Evolutionary conservation across 2,329 filamentous ascomycete species (phyloP).

Genomic region (Ophiostoma australiae): DNA sequence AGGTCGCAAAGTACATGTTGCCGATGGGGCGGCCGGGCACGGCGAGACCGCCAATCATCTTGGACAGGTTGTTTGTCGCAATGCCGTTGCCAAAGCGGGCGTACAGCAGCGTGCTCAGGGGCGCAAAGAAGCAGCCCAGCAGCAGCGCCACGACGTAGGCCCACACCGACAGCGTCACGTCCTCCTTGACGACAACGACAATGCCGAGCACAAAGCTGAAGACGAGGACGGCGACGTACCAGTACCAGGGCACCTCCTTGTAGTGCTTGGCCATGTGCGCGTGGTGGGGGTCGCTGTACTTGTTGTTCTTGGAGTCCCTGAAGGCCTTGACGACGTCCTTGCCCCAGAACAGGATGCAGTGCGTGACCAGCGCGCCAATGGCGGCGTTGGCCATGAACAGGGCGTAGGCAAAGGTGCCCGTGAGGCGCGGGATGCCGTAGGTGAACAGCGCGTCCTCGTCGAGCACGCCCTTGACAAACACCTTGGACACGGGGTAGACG

Average conservation of each 20-base stretch:
- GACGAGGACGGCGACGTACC: slow-evolving; percentile 42
- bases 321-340: slow-evolving; percentile 46
- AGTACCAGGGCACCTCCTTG: slow-evolving; percentile 47
- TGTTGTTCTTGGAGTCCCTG: slow-evolving; percentile 42
- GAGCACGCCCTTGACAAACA: slow-evolving; percentile 42
- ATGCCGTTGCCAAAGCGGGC: slow-evolving; percentile 53
- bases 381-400: slow-evolving; percentile 56
- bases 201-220: slow-evolving; percentile 45
- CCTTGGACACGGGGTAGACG: slow-evolving; percentile 38
- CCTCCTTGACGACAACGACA: slow-evolving; percentile 42
- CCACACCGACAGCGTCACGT: slow-evolving; percentile 46
- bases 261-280: slow-evolving; percentile 49
- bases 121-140: slow-evolving; percentile 45
- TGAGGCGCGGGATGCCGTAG: slow-evolving; percentile 45
- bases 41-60: slow-evolving; percentile 51
- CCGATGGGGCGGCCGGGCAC: slow-evolving; percentile 48
- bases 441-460: slow-evolving; percentile 39
- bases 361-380: slow-evolving; percentile 51
- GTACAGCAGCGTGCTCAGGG: slow-evolving; percentile 49
- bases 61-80: slow-evolving; percentile 54
- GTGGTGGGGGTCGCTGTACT: slow-evolving; percentile 49
- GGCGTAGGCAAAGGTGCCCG: slow-evolving; percentile 47
- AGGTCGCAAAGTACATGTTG: slow-evolving; percentile 56
- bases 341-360: slow-evolving; percentile 53
- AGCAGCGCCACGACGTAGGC: slow-evolving; percentile 44